Evolutionary conservation across 2,329 filamentous ascomycete genomes (phyloP).

Genomic region (Corinectria fuckeliana): DNA sequence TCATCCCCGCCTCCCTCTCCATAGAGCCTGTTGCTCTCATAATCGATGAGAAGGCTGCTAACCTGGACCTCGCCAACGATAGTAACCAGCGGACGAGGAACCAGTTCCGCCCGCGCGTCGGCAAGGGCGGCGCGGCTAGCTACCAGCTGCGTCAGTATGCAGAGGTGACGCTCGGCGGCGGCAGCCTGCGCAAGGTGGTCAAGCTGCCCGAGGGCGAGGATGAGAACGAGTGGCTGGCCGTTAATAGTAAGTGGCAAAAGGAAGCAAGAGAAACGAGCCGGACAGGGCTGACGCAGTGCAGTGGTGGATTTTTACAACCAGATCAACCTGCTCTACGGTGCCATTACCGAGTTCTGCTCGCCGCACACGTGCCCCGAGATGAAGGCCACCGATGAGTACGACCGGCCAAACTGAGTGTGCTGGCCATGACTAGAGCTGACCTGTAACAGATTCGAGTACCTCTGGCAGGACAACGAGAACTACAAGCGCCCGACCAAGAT

Average conservation of each 20-base stretch:
- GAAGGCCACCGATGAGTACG: slow-evolving; percentile 99
- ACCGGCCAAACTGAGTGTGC: background rate
- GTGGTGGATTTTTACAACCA: slow-evolving; percentile 99
- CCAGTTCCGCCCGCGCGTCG: slow-evolving; percentile 88
- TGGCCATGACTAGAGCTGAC: slow-evolving; percentile 21
- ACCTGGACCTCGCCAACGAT: slow-evolving; percentile 36
- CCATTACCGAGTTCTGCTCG: slow-evolving; percentile 99
- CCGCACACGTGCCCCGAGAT: slow-evolving; percentile 97
- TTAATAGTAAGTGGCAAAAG: slow-evolving; percentile 77
- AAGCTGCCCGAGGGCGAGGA: slow-evolving; percentile 97
- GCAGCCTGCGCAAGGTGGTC: slow-evolving; percentile 93
- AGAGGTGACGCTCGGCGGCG: slow-evolving; percentile 93
- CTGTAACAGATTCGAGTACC: slow-evolving; percentile 82
- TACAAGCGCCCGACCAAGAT: slow-evolving; percentile 98
- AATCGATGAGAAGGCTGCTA: slow-evolving; percentile 39
- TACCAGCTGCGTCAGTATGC: slow-evolving; percentile 98
- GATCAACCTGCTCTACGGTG: slow-evolving; percentile 97
- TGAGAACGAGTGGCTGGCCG: slow-evolving; percentile 96
- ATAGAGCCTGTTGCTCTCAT: slow-evolving; percentile 16
- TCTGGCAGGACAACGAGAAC: slow-evolving; percentile 95
- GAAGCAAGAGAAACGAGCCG: background rate
- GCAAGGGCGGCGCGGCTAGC: slow-evolving; percentile 83
- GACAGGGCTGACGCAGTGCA: slow-evolving; percentile 45
- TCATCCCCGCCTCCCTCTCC: slow-evolving; percentile 39
- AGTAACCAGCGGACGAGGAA: slow-evolving; percentile 89